Conservation (phyloP, 177 flowering plant species). For the Vitis hybrid region DNA sequence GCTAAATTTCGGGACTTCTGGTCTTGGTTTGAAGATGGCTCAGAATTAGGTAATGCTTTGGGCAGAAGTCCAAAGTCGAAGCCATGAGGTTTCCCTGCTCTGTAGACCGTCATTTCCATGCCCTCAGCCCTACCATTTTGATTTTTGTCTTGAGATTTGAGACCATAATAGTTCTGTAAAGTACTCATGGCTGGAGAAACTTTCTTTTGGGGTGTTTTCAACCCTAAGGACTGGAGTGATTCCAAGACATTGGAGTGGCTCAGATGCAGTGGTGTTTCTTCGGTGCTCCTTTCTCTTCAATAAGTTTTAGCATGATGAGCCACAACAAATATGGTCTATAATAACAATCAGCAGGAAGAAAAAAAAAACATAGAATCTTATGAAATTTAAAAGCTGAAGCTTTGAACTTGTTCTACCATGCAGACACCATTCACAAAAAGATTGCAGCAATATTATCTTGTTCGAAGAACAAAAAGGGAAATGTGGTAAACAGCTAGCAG, state of each 20-base stretch:
- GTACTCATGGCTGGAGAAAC: slow-evolving; percentile 75
- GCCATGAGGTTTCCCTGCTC: slow-evolving; percentile 27
- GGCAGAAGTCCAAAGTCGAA: slow-evolving; percentile 30
- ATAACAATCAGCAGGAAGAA: neutral
- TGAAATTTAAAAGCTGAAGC: too few relatives aligned
- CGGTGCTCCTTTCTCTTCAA: slow-evolving; percentile 46
- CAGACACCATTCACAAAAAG: too few relatives aligned
- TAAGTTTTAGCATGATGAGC: slow-evolving; percentile 10
- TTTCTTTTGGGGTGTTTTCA: slow-evolving; percentile 35
- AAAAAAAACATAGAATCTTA: neutral
- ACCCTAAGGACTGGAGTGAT: slow-evolving; percentile 49
- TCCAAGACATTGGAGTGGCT: slow-evolving; percentile 39
- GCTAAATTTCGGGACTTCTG: slow-evolving; percentile 40
- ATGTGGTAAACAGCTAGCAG: too few relatives aligned
- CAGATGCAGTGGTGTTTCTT: slow-evolving; percentile 24
- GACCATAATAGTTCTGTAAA: slow-evolving; percentile 72
- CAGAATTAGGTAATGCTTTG: slow-evolving; percentile 30
- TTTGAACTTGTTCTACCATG: too few relatives aligned
- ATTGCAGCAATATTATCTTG: too few relatives aligned
- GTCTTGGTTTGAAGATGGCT: slow-evolving; percentile 25
- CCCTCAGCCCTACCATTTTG: slow-evolving; percentile 37
- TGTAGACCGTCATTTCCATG: slow-evolving; percentile 60
- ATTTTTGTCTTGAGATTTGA: slow-evolving; percentile 30
- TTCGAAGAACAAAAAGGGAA: too few relatives aligned
- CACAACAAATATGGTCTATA: neutral